phyloP scores from a whole-genome alignment of 345 rosid species.

The thale cress (Arabidopsis thaliana) region DNA sequence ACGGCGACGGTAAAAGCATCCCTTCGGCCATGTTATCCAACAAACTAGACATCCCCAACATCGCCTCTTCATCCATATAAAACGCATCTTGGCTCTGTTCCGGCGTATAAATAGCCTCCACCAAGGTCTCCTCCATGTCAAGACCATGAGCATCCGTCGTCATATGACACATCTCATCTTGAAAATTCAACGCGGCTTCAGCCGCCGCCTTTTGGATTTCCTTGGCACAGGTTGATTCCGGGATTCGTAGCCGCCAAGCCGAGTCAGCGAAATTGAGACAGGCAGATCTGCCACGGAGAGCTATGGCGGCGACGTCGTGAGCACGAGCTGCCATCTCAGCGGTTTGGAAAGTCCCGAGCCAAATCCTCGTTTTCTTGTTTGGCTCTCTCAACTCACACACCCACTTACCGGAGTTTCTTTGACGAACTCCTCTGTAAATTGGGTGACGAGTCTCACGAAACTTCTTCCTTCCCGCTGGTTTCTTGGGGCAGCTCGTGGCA shows the following conservation, averaged over 20 bases:
- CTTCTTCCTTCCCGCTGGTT: conserved; percentile 81
- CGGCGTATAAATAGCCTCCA: background rate
- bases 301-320: conserved; percentile 83
- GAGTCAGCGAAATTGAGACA: conserved; percentile 93
- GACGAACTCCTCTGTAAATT: conserved; percentile 72
- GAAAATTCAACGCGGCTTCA: conserved; percentile 33
- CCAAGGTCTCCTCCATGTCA: background rate
- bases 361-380: conserved; percentile 77
- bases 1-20: conserved; percentile 58
- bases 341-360: conserved; percentile 76
- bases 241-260: conserved; percentile 68
- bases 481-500: conserved; percentile 73
- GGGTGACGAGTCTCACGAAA: conserved; percentile 87
- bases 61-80: conserved; percentile 56
- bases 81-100: background rate
- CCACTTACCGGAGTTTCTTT: conserved; percentile 82
- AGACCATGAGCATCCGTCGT: background rate
- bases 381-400: conserved; percentile 89
- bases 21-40: conserved; percentile 72
- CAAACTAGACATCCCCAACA: conserved; percentile 65
- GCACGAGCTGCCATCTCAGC: conserved; percentile 93
- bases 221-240: conserved; percentile 58
- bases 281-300: conserved; percentile 69
- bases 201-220: conserved; percentile 60
- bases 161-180: background rate